phyloP scores from a whole-genome alignment of 768 basidiomycete genomes.

The Dacryopinax spathularia region DNA sequence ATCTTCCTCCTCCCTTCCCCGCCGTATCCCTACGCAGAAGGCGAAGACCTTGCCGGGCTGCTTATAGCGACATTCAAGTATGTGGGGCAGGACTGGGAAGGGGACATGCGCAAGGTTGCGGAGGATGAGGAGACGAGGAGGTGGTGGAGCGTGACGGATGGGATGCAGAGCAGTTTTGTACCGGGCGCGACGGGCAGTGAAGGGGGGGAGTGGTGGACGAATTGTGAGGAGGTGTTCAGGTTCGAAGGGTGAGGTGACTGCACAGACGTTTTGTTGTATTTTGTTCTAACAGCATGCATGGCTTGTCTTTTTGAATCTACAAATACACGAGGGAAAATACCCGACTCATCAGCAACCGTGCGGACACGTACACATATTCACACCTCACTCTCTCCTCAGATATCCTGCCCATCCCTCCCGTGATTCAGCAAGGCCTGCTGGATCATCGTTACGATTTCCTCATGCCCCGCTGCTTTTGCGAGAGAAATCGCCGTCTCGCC shows the following conservation, averaged over 20 bases:
- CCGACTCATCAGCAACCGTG: too few relatives aligned
- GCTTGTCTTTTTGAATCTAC: neutral
- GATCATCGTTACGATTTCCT: constrained; percentile 34
- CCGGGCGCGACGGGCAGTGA: constrained; percentile 56
- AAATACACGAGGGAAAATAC: neutral
- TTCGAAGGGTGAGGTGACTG: constrained; percentile 33
- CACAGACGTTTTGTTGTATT: neutral
- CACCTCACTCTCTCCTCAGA: neutral
- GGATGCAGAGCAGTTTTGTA: constrained; percentile 65
- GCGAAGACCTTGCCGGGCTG: constrained; percentile 23
- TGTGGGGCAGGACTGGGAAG: constrained; percentile 46
- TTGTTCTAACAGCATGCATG: neutral
- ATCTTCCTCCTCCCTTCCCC: constrained; percentile 48
- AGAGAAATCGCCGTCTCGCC: constrained; percentile 46
- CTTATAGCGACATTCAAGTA: constrained; percentile 75
- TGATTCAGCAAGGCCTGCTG: neutral
- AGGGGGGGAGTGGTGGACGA: constrained; percentile 52
- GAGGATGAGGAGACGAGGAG: constrained; percentile 53
- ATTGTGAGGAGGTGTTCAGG: constrained; percentile 51
- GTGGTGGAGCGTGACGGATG: constrained; percentile 68
- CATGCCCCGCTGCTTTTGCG: constrained; percentile 43
- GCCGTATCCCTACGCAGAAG: constrained; percentile 7
- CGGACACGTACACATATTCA: too few relatives aligned
- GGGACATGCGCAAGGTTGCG: constrained; percentile 50
- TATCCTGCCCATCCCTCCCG: neutral